Conservation (phyloP, 2,329 filamentous ascomycete species). For the Fusarium staphyleae region DNA sequence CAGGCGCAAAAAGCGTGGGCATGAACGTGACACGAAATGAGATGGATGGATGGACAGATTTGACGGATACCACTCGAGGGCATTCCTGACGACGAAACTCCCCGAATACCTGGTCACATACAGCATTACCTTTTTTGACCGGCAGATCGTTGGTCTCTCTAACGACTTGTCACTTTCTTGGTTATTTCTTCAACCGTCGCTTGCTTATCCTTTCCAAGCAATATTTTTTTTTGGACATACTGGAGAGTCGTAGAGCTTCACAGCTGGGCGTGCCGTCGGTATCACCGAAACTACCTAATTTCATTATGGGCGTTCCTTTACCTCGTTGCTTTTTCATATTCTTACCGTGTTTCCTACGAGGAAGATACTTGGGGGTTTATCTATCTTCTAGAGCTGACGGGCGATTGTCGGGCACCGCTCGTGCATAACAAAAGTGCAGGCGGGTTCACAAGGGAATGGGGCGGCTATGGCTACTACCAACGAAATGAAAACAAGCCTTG, state of each 20-base stretch:
- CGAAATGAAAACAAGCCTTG: conserved; percentile 25
- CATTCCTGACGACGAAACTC: conserved; percentile 23
- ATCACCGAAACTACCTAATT: conserved; percentile 35
- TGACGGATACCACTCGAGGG: conserved; percentile 34
- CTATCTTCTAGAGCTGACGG: conserved; percentile 35
- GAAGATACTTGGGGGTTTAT: conserved; percentile 15
- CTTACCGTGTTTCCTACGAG: conserved; percentile 14
- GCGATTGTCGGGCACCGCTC: conserved; percentile 26
- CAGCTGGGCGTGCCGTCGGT: conserved; percentile 32
- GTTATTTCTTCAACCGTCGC: conserved; percentile 19
- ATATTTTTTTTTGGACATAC: conserved; percentile 5
- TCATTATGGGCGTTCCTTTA: conserved; percentile 29
- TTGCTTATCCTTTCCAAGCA: conserved; percentile 6
- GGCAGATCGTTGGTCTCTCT: conserved; percentile 12
- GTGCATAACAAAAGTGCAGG: conserved; percentile 36
- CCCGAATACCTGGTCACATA: conserved; percentile 11
- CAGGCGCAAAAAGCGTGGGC: conserved; percentile 28
- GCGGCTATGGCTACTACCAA: conserved; percentile 20
- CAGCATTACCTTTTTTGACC: conserved; percentile 16
- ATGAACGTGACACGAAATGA: conserved; percentile 35
- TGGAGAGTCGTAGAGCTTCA: conserved; percentile 17
- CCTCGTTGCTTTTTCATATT: conserved; percentile 8
- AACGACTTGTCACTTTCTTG: conserved; percentile 31
- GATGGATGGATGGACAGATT: conserved; percentile 32
- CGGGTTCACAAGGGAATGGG: conserved; percentile 20